Evolutionary conservation across 345 rosid genomes (phyloP).

Genomic region (Gossypium arboreum): DNA sequence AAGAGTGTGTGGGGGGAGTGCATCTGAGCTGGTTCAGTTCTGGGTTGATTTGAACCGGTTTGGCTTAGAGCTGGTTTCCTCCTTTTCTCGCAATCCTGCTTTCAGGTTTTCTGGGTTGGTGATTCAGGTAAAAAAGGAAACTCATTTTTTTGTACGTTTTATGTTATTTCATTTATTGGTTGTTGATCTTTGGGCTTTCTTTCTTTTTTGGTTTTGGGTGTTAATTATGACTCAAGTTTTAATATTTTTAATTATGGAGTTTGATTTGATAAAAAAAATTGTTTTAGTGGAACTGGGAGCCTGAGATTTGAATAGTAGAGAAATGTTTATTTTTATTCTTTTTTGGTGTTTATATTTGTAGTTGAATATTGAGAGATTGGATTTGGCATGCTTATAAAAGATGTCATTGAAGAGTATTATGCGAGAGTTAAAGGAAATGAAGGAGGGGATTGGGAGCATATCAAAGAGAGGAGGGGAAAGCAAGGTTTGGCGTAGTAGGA

Average conservation of each 20-base stretch:
- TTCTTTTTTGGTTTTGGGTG: neutral
- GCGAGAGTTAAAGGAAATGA: constrained; percentile 78
- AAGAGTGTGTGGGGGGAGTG: neutral
- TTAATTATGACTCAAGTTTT: neutral
- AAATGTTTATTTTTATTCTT: neutral
- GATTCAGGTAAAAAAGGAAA: constrained; percentile 12
- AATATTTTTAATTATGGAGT: neutral
- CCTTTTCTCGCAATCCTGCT: neutral
- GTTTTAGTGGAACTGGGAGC: neutral
- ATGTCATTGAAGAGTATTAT: constrained; percentile 80
- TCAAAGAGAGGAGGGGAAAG: constrained; percentile 57
- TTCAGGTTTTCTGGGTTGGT: neutral
- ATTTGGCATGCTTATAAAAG: constrained; percentile 28
- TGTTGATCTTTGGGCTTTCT: neutral
- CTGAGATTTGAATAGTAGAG: neutral
- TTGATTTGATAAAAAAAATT: neutral
- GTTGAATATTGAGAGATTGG: constrained; percentile 26
- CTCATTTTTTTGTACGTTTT: neutral
- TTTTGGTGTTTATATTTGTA: constrained; percentile 11
- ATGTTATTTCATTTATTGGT: neutral
- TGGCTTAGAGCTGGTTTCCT: constrained; percentile 5
- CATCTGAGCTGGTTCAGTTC: constrained; percentile 15
- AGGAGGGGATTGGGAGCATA: constrained; percentile 70
- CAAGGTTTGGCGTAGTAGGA: constrained; percentile 49
- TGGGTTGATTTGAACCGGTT: neutral